These are phyloP conservation scores for Colletotrichum musicola DNA, from an alignment of 2,329 filamentous ascomycete genomes.

Conservation along the genomic window DNA sequence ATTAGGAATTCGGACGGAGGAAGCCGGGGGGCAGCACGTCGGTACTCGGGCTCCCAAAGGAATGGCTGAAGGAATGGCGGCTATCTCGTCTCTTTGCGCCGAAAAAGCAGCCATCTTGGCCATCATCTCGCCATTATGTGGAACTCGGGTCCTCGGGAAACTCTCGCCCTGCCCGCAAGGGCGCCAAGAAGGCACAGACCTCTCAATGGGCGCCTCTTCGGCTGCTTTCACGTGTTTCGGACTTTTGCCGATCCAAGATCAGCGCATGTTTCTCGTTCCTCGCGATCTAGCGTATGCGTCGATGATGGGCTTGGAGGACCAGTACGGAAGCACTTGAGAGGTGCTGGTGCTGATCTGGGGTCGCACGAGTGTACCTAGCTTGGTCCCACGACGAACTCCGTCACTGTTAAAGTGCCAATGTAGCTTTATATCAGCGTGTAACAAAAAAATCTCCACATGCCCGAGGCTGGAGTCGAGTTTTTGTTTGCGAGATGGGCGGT, in stretches of 20 bases:
- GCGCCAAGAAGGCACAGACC: constrained; percentile 1
- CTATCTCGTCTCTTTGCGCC: too few species aligned
- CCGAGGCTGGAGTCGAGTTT: not conserved
- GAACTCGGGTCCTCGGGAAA: not conserved
- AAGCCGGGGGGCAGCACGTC: constrained; percentile 18
- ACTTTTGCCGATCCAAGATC: constrained; percentile 26
- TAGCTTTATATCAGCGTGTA: constrained; percentile 23
- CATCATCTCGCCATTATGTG: too few species aligned
- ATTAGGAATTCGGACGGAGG: constrained; percentile 48
- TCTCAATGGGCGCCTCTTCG: not conserved
- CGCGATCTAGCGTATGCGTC: constrained; percentile 2
- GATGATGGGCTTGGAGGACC: not conserved
- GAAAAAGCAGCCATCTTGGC: too few species aligned
- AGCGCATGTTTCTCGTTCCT: constrained; percentile 15
- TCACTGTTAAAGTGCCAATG: not conserved
- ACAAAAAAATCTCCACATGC: constrained; percentile 24
- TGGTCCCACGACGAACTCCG: constrained; percentile 7
- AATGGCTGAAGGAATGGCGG: too few species aligned
- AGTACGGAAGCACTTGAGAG: not conserved
- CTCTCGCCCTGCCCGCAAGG: constrained; percentile 9
- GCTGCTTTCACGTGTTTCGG: constrained; percentile 21
- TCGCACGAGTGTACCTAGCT: not conserved
- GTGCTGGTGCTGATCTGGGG: not conserved
- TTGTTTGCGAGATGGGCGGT: not conserved
- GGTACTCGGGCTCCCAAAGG: too few species aligned